Base-by-base conservation (phyloP, 2,329 filamentous ascomycete genomes). In the Exophiala aquamarina region DNA sequence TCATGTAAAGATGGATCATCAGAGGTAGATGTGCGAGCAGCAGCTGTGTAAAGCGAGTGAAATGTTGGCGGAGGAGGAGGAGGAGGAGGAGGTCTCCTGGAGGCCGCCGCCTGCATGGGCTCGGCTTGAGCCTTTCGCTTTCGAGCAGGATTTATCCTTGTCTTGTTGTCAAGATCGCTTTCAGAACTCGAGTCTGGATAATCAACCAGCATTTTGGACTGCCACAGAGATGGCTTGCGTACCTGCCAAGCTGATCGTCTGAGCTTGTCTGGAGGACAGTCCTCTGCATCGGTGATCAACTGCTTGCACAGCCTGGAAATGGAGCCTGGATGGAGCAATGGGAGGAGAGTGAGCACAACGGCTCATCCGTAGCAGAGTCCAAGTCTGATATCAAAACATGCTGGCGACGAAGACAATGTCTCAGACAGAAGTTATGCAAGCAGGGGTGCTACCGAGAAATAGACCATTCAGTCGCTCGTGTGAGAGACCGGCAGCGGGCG, bases 1-100 rank as follows among this genome's bases (percentile, higher is more conserved):
- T 86, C 86, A 66, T 98, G 93, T 48, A 97, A 74, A 50, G 77
- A 76, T 1, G 92, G 90, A 63, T 95, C 87, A 68, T 97, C 93
- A 59, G 75, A 77, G 32, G 85, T 84, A 67, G 86, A 88, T 54
- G 86, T 75, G 53, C 92, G 83, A 41, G 87, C 84, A 32, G 84
- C 87, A 9, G 87, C 85, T 20, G 91, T 86, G 69, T 98, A 97
- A 44, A 97, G 77, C 66, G 96, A 87, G 66, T 90, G 87, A 67
- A 98, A 97, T 45, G 81, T 72, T 10, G 82, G 68, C 7, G 91
- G 92, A 17, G 96, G 76, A 8, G 57, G 47, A n/a, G 53, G 55
- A 19, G 42, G 45, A 14, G 9, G 26, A 35, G 40, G 50, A 52
- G 17, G 58, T 54, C 21, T 47, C 23, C 20, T 11, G 20, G 31